phyloP scores from a whole-genome alignment of 2,329 filamentous ascomycete genomes.

The Ceratocystis diversiconidia region DNA sequence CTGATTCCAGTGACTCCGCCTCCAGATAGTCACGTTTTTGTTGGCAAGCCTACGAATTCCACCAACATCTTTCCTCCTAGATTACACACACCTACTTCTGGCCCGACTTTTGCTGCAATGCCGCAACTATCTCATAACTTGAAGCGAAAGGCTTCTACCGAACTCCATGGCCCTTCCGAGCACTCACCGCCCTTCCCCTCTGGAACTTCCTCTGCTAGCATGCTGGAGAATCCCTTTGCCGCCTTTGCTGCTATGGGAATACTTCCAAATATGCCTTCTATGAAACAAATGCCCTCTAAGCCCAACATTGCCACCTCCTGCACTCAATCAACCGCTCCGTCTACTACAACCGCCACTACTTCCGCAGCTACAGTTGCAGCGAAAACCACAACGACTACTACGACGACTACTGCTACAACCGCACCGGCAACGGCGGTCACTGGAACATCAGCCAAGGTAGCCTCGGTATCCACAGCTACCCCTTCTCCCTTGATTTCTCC shows the following conservation, averaged over 20 bases:
- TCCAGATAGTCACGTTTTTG: conserved; percentile 27
- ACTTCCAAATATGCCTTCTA: conserved; percentile 6
- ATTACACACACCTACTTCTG: conserved; percentile 16
- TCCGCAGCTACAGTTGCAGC: neutral
- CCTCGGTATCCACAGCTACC: conserved; percentile 3
- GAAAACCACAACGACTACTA: neutral
- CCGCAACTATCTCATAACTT: conserved; percentile 1
- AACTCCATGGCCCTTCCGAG: conserved; percentile 16
- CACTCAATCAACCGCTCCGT: neutral
- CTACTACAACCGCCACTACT: neutral
- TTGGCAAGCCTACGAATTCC: conserved; percentile 8
- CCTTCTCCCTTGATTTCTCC: conserved; percentile 2
- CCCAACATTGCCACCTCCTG: neutral
- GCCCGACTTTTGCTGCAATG: conserved; percentile 17
- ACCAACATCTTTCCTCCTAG: conserved; percentile 6
- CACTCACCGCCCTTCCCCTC: conserved; percentile 18
- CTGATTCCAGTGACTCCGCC: conserved; percentile 29
- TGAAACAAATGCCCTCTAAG: neutral
- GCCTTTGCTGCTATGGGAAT: conserved; percentile 12
- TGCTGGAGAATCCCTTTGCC: conserved; percentile 7
- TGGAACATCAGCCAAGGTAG: neutral
- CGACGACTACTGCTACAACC: neutral
- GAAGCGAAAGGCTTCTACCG: conserved; percentile 15
- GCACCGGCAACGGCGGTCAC: neutral
- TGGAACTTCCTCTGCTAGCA: conserved; percentile 21